phyloP scores from a whole-genome alignment of 148 eudicot species.

The Mesembryanthemum crystallinum region DNA sequence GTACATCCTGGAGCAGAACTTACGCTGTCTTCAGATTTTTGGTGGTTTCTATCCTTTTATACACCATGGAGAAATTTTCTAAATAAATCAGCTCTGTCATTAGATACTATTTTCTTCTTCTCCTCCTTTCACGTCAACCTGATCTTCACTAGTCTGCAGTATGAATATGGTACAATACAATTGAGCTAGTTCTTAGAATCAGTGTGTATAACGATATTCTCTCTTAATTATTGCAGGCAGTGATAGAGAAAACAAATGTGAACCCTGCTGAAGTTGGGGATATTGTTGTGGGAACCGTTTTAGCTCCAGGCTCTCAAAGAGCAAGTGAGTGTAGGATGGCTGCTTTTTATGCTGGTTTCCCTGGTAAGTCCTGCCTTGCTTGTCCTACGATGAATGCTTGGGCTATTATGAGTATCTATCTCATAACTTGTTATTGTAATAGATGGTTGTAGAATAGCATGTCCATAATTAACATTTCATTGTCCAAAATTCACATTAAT shows the following conservation, averaged over 20 bases:
- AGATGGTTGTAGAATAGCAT: neutral
- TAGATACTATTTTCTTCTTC: no score
- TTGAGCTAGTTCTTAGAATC: neutral
- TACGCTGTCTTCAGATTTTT: neutral
- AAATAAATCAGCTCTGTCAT: neutral
- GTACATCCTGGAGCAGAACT: neutral
- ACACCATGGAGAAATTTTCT: neutral
- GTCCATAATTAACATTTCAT: neutral
- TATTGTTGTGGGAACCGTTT: conserved; percentile 88
- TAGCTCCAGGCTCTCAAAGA: conserved; percentile 90
- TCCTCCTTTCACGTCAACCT: neutral
- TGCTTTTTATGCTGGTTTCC: conserved; percentile 95
- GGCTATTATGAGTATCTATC: neutral
- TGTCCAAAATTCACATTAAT: neutral
- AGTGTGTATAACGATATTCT: neutral
- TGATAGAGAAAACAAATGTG: conserved; percentile 87
- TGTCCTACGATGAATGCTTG: conserved; percentile 8
- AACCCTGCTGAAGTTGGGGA: conserved; percentile 96
- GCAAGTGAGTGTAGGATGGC: conserved; percentile 98
- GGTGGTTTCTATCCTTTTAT: neutral
- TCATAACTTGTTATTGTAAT: neutral
- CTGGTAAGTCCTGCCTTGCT: conserved; percentile 45
- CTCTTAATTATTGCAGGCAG: conserved; percentile 43
- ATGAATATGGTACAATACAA: neutral
- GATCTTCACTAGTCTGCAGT: neutral